Percentiles rank a stretch among this genome's conserved stretches.
Conservation (phyloP, 192 early-diverging fungal genomes). For the Gamsiella multidivaricata region DNA sequence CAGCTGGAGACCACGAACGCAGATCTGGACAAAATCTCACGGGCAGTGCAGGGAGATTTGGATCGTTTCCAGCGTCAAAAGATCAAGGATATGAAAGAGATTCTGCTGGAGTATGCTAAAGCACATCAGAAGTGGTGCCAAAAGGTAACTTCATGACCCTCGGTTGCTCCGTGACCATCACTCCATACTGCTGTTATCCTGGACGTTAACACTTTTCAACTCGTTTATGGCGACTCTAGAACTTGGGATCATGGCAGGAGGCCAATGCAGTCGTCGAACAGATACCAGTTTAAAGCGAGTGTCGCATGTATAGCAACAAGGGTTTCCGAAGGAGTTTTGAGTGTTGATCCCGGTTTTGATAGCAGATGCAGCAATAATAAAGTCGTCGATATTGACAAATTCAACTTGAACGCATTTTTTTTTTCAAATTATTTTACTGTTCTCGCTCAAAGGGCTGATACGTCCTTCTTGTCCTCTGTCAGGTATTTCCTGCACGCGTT, state of each 20-base stretch:
- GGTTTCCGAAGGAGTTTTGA: no score
- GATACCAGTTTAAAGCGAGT: conserved; percentile 50
- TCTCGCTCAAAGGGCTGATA: conserved; percentile 1
- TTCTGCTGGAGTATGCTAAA: conserved; percentile 80
- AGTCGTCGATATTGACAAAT: background rate
- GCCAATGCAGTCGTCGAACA: conserved; percentile 61
- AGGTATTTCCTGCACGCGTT: conserved; percentile 44
- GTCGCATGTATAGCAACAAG: no score
- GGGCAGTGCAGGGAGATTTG: conserved; percentile 87
- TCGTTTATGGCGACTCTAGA: conserved; percentile 39
- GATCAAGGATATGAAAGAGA: conserved; percentile 83
- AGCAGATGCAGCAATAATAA: background rate
- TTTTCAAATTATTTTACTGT: conserved; percentile 5
- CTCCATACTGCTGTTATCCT: background rate
- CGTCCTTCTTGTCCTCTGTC: conserved; percentile 14
- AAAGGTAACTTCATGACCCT: conserved; percentile 57
- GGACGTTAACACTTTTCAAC: background rate
- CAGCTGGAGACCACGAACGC: conserved; percentile 76
- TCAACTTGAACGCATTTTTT: background rate
- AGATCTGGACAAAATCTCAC: conserved; percentile 82
- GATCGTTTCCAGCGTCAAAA: conserved; percentile 97
- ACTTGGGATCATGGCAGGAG: conserved; percentile 67
- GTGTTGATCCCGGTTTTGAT: no score
- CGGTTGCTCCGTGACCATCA: background rate
- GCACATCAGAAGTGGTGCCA: conserved; percentile 78